Evolutionary conservation across 768 basidiomycete genomes (phyloP).

Genomic region (Trichaptum fuscoviolaceum): DNA sequence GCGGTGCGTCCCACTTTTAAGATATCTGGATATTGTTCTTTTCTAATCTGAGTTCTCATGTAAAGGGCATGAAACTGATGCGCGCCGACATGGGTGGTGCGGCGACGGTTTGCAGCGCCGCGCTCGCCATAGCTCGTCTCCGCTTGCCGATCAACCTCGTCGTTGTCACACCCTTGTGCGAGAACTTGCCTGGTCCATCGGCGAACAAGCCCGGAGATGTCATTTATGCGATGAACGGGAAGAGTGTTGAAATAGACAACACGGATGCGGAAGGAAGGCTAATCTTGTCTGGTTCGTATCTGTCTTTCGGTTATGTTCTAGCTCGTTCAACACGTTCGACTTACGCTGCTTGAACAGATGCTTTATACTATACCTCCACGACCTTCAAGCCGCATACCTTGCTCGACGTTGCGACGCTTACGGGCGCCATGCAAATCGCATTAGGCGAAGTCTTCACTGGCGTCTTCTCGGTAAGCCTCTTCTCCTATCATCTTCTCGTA

Average conservation of each 20-base stretch:
- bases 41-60: neutral
- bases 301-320: neutral
- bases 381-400: slow-evolving; percentile 76
- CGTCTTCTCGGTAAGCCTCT: slow-evolving; percentile 62
- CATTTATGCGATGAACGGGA: slow-evolving; percentile 84
- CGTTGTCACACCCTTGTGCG: slow-evolving; percentile 66
- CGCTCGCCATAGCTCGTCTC: slow-evolving; percentile 76
- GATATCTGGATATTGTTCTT: neutral
- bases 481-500: neutral
- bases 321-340: neutral
- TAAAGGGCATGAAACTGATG: slow-evolving; percentile 80
- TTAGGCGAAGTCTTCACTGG: slow-evolving; percentile 75
- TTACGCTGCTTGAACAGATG: slow-evolving; percentile 40
- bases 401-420: slow-evolving; percentile 85
- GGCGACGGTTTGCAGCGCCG: slow-evolving; percentile 67
- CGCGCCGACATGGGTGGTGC: slow-evolving; percentile 90
- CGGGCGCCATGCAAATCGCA: slow-evolving; percentile 67
- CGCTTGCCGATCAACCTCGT: slow-evolving; percentile 77
- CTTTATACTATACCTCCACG: slow-evolving; percentile 76
- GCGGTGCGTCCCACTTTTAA: slow-evolving; percentile 40
- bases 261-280: slow-evolving; percentile 83
- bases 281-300: slow-evolving; percentile 57
- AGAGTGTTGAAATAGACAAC: slow-evolving; percentile 81
- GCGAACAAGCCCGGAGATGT: slow-evolving; percentile 79
- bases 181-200: slow-evolving; percentile 76